A percentile compares a stretch with the other conserved stretches of the same genome.
Evolutionary conservation across 345 rosid genomes (phyloP).

Genomic region (Raphanus raphanistrum): DNA sequence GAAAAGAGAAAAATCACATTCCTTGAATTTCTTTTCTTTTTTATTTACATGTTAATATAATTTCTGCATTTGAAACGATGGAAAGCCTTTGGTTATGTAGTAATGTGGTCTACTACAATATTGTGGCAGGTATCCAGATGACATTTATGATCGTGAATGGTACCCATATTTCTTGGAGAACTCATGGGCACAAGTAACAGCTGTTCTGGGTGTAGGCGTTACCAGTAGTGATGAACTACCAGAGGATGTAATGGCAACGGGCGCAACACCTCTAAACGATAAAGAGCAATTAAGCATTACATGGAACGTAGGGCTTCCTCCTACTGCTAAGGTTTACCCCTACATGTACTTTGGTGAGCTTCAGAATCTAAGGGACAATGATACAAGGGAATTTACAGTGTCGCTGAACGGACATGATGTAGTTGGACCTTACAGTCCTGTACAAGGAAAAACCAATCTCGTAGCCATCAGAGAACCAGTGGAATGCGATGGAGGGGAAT

Average conservation of each 20-base stretch:
- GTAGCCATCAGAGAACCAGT: not conserved
- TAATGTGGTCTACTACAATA: not conserved
- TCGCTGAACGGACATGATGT: conserved; percentile 27
- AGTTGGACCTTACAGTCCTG: not conserved
- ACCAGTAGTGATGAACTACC: not conserved
- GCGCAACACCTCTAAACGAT: not conserved
- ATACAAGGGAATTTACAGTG: conserved; percentile 42
- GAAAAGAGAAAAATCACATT: too few relatives aligned
- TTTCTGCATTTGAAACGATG: too few relatives aligned
- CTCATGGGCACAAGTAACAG: not conserved
- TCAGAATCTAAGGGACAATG: conserved; percentile 36
- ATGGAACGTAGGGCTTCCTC: not conserved
- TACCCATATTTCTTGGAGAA: not conserved
- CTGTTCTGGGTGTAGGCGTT: not conserved
- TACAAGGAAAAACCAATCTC: not conserved
- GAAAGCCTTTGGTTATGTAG: too few relatives aligned
- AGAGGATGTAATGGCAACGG: not conserved
- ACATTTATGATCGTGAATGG: conserved; percentile 27
- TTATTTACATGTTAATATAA: too few relatives aligned
- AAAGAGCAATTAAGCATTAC: not conserved
- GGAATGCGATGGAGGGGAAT: conserved; percentile 25
- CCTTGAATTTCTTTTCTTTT: too few relatives aligned
- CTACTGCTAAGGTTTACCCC: not conserved
- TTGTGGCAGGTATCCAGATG: conserved; percentile 25
- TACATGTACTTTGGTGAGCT: conserved; percentile 47